These are phyloP conservation scores for Globisporangium nagaii DNA, from an alignment of 352 stramenopile species.

Conservation along the genomic window DNA sequence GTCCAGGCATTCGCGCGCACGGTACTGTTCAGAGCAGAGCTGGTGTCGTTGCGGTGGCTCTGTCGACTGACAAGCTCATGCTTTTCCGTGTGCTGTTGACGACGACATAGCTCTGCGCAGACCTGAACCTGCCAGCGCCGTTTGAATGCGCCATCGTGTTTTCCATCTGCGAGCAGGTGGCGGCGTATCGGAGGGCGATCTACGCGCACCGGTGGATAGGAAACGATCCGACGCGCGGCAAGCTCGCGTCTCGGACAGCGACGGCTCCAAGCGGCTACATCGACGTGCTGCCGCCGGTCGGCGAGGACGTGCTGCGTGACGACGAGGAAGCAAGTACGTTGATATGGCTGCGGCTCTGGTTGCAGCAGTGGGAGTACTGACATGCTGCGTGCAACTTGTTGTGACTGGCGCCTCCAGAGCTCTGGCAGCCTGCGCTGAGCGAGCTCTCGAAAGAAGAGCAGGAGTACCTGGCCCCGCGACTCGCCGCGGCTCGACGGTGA, in stretches of 20 bases:
- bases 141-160: slow-evolving; percentile 68
- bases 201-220: slow-evolving; percentile 55
- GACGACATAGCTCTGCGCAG: slow-evolving; percentile 39
- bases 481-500: slow-evolving; percentile 29
- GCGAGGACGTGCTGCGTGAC: slow-evolving; percentile 42
- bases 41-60: neutral
- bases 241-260: slow-evolving; percentile 12
- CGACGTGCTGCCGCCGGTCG: slow-evolving; percentile 40
- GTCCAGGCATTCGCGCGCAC: slow-evolving; percentile 47
- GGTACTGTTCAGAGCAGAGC: slow-evolving; percentile 15
- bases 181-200: slow-evolving; percentile 50
- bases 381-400: too few species aligned
- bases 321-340: slow-evolving; percentile 31
- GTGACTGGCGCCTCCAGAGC: too few species aligned
- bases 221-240: slow-evolving; percentile 23
- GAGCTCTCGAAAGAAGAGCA: slow-evolving; percentile 64
- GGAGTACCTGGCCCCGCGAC: slow-evolving; percentile 55
- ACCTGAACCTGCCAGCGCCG: slow-evolving; percentile 42
- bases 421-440: slow-evolving; percentile 70
- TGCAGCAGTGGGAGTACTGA: neutral
- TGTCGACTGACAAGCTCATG: neutral
- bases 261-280: slow-evolving; percentile 32
- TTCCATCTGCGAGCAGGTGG: slow-evolving; percentile 70
- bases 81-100: neutral
- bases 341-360: neutral